A percentile compares a stretch with the other conserved stretches of the same genome.
These are phyloP conservation scores for Aspergillus unguis DNA, from an alignment of 2,329 filamentous ascomycete genomes.

Conservation along the genomic window DNA sequence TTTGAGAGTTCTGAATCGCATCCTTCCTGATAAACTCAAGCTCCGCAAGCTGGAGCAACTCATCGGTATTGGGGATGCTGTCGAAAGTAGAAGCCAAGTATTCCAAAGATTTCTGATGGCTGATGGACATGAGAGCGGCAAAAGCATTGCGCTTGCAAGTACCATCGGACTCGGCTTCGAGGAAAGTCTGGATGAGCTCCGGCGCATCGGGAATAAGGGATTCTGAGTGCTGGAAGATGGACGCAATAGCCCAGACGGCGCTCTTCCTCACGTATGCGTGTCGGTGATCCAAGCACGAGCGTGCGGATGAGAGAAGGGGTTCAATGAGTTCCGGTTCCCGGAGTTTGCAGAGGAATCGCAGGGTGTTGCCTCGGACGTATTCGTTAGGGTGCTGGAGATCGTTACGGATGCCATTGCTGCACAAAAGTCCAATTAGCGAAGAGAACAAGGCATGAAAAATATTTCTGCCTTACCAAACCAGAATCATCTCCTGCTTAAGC, in stretches of 20 bases:
- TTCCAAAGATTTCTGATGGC: slow-evolving; percentile 84
- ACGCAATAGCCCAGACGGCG: slow-evolving; percentile 89
- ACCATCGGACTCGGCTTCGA: slow-evolving; percentile 84
- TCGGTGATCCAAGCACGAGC: slow-evolving; percentile 88
- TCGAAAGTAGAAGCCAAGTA: slow-evolving; percentile 90
- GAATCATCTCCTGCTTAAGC: slow-evolving; percentile 98
- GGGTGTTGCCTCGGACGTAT: slow-evolving; percentile 96
- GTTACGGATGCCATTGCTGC: slow-evolving; percentile 94
- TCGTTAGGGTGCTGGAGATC: slow-evolving; percentile 97
- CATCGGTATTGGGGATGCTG: slow-evolving; percentile 88
- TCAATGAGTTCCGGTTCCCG: slow-evolving; percentile 94
- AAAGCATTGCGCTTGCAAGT: slow-evolving; percentile 99
- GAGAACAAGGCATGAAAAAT: slow-evolving; percentile 1
- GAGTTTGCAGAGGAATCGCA: slow-evolving; percentile 95
- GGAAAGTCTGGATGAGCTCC: slow-evolving; percentile 84
- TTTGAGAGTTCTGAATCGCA: slow-evolving; percentile 87
- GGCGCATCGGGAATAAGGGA: slow-evolving; percentile 91
- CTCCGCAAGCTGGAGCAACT: slow-evolving; percentile 87
- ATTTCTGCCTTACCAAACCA: slow-evolving; percentile 72
- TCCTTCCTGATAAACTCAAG: slow-evolving; percentile 98
- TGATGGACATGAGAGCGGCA: slow-evolving; percentile 83
- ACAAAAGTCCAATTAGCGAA: slow-evolving; percentile 15
- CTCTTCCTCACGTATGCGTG: slow-evolving; percentile 99
- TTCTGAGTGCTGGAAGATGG: slow-evolving; percentile 87
- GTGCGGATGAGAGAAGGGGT: slow-evolving; percentile 86